phyloP scores from a whole-genome alignment of 305 asterid genomes.

The Solanum aculeatissimum region DNA sequence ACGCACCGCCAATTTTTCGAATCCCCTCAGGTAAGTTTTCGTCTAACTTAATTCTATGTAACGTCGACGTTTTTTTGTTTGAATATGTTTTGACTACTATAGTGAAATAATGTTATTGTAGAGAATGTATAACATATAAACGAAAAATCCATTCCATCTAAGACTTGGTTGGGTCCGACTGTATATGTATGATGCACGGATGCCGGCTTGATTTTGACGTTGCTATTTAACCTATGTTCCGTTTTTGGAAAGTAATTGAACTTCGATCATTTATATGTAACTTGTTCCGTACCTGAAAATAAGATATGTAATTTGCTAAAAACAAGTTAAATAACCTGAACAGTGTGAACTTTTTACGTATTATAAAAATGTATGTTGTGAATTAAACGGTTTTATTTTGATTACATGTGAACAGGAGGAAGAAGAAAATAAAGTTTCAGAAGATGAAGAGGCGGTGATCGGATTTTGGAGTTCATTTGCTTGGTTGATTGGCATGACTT shows the following conservation, averaged over 20 bases:
- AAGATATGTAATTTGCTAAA: not conserved
- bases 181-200: not conserved
- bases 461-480: slow-evolving; percentile 31
- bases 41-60: not conserved
- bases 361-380: not conserved
- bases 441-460: slow-evolving; percentile 19
- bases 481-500: slow-evolving; percentile 30
- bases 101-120: not conserved
- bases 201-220: not conserved
- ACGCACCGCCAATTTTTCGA: slow-evolving; percentile 19
- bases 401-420: slow-evolving; percentile 1
- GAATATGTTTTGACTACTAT: too few relatives aligned
- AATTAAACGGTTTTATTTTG: not conserved
- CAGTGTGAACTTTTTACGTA: not conserved
- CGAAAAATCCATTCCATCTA: not conserved
- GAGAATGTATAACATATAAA: not conserved
- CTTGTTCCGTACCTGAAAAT: not conserved
- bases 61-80: not conserved
- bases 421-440: not conserved
- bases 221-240: too few relatives aligned
- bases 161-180: not conserved
- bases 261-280: not conserved
- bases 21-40: slow-evolving; percentile 1
- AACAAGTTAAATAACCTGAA: not conserved
- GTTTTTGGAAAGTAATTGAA: too few relatives aligned